Percentiles rank a stretch among this genome's conserved stretches.
phyloP scores from a whole-genome alignment of 208 protist species.

The Trypanosoma grayi region DNA sequence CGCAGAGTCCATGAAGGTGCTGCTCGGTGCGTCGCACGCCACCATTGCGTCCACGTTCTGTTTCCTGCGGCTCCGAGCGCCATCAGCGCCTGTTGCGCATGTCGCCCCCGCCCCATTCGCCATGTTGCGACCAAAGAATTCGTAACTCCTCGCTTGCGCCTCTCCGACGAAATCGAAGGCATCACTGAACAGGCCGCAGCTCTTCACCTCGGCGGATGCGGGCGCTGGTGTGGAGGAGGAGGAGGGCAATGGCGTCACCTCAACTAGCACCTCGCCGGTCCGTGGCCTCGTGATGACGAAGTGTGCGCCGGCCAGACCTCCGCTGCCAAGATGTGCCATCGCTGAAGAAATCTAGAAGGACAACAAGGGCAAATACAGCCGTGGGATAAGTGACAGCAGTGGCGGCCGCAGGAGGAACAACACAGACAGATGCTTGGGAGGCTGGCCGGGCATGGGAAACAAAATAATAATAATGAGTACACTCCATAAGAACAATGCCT shows the following conservation, averaged over 20 bases:
- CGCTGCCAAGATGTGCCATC: slow-evolving; percentile 1
- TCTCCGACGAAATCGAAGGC: slow-evolving; percentile 48
- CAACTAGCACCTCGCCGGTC: slow-evolving; percentile 29
- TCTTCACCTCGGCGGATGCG: background rate
- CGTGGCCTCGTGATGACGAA: slow-evolving; percentile 22
- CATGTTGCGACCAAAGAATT: slow-evolving; percentile 55
- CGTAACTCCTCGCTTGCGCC: slow-evolving; percentile 54
- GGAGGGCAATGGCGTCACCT: slow-evolving; percentile 10
- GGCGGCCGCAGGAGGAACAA: no score
- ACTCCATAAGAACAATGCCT: background rate
- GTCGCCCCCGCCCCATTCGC: slow-evolving; percentile 18
- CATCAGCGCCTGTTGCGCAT: background rate
- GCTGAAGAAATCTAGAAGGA: background rate
- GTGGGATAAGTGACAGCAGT: no score
- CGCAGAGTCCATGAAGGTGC: slow-evolving; percentile 16
- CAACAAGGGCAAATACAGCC: no score
- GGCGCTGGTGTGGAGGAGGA: background rate
- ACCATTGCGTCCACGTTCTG: slow-evolving; percentile 12
- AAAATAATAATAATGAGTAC: slow-evolving; percentile 15
- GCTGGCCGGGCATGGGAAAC: no score
- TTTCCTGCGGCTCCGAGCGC: background rate
- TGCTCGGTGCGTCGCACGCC: slow-evolving; percentile 9
- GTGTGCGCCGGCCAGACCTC: background rate
- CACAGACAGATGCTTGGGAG: no score
- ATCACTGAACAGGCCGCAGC: slow-evolving; percentile 31